phyloP scores from a whole-genome alignment of 768 basidiomycete species.

The Mycena chlorophos region DNA sequence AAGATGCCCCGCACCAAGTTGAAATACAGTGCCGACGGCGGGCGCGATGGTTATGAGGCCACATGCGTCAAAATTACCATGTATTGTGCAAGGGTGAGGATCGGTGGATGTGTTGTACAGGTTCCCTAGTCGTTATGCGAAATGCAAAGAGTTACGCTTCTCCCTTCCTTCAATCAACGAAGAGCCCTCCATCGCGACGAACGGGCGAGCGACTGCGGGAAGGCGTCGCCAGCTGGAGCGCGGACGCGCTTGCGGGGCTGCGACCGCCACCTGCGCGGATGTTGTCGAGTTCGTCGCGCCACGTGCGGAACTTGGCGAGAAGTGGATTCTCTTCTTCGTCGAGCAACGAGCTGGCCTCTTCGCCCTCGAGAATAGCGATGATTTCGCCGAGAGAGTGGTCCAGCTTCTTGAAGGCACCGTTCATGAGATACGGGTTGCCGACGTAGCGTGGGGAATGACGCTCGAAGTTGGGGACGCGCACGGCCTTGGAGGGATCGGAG shows the following conservation, averaged over 20 bases:
- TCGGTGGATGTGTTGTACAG: neutral
- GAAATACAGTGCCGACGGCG: too few relatives aligned
- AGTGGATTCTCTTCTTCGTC: constrained; percentile 35
- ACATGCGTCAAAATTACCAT: too few relatives aligned
- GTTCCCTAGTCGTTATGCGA: neutral
- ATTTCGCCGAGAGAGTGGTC: constrained; percentile 45
- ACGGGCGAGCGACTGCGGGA: constrained; percentile 20
- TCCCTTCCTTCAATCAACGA: constrained; percentile 15
- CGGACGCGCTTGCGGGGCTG: constrained; percentile 11
- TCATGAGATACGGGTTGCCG: constrained; percentile 51
- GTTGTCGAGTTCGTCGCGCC: constrained; percentile 42
- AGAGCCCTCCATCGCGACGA: constrained; percentile 17
- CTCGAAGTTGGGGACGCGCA: constrained; percentile 26
- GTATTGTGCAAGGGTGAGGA: too few relatives aligned
- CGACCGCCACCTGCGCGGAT: constrained; percentile 29
- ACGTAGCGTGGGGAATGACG: constrained; percentile 30
- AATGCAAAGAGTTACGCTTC: neutral
- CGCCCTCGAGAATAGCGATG: constrained; percentile 44
- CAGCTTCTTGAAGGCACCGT: constrained; percentile 42
- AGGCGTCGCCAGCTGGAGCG: constrained; percentile 43
- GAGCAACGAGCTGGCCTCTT: constrained; percentile 40
- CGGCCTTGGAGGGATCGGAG: constrained; percentile 39
- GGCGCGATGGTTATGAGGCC: too few relatives aligned
- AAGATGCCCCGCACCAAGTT: too few relatives aligned
- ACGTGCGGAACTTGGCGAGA: constrained; percentile 41